phyloP scores from a whole-genome alignment of 2,329 filamentous ascomycete species.

The Colletotrichum sp. region DNA sequence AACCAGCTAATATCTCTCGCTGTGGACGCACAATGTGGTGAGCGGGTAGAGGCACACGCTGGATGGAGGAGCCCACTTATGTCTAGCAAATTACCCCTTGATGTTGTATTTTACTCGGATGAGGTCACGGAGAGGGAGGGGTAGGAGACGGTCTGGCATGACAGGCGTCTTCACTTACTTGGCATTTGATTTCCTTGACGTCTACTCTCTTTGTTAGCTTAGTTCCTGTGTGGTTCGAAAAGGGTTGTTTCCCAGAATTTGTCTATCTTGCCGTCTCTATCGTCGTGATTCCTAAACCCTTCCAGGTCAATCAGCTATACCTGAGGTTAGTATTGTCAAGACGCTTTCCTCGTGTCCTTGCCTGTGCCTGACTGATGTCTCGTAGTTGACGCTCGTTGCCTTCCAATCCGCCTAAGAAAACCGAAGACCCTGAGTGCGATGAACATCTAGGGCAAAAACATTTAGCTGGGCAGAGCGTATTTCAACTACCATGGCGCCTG shows the following conservation, averaged over 20 bases:
- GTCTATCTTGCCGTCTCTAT: not conserved
- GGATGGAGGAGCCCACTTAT: not conserved
- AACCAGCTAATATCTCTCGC: not conserved
- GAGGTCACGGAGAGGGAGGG: constrained; percentile 16
- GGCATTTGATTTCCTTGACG: constrained; percentile 42
- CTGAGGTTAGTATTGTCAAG: not conserved
- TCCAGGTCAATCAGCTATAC: not conserved
- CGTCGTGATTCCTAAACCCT: not conserved
- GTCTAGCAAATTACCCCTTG: not conserved
- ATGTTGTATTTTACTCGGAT: constrained; percentile 44
- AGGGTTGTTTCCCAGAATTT: constrained; percentile 6
- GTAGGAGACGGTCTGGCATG: constrained; percentile 31
- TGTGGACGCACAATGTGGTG: not conserved
- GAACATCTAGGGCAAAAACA: not conserved
- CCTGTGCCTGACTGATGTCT: not conserved
- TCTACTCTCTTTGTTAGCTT: constrained; percentile 22
- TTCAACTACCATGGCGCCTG: not conserved
- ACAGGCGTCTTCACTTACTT: constrained; percentile 36
- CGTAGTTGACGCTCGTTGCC: not conserved
- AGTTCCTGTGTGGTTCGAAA: constrained; percentile 16
- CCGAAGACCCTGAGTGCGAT: not conserved
- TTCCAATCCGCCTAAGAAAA: not conserved
- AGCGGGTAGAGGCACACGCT: not conserved
- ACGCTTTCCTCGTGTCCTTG: not conserved
- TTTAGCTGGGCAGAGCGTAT: not conserved